Evolutionary conservation across 2,329 filamentous ascomycete species (phyloP).

Genomic region (Colletotrichum caudatum): DNA sequence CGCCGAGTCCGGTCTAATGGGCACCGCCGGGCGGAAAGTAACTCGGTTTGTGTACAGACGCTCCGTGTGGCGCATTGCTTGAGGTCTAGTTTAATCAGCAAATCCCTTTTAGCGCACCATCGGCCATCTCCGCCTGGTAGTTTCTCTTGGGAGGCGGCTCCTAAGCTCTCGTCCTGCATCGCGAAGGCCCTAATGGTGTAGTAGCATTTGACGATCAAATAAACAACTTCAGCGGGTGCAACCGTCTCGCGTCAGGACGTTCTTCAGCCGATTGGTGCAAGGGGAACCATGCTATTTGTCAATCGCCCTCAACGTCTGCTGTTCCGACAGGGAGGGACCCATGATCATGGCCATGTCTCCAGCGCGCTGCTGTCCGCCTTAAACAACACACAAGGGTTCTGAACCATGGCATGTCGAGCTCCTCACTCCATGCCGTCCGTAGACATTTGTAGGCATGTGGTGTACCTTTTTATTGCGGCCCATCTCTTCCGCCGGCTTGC

Average conservation of each 20-base stretch:
- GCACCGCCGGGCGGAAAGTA: background rate
- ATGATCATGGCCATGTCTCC: background rate
- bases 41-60: background rate
- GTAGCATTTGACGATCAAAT: slow-evolving; percentile 1
- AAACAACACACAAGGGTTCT: slow-evolving; percentile 13
- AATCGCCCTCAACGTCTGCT: slow-evolving; percentile 18
- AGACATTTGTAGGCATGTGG: no score
- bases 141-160: background rate
- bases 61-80: background rate
- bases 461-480: background rate
- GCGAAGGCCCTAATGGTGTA: background rate
- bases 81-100: background rate
- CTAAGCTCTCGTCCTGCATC: background rate
- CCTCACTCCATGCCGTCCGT: slow-evolving; percentile 15
- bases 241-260: slow-evolving; percentile 8
- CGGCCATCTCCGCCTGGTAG: background rate
- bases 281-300: slow-evolving; percentile 40
- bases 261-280: slow-evolving; percentile 30
- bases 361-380: background rate
- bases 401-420: slow-evolving; percentile 11
- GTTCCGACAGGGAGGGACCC: background rate
- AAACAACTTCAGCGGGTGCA: slow-evolving; percentile 24
- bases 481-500: slow-evolving; percentile 18
- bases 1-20: no score
- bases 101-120: background rate